Conservation (phyloP, 2,329 filamentous ascomycete species). For the Pseudogymnoascus pannorum region DNA sequence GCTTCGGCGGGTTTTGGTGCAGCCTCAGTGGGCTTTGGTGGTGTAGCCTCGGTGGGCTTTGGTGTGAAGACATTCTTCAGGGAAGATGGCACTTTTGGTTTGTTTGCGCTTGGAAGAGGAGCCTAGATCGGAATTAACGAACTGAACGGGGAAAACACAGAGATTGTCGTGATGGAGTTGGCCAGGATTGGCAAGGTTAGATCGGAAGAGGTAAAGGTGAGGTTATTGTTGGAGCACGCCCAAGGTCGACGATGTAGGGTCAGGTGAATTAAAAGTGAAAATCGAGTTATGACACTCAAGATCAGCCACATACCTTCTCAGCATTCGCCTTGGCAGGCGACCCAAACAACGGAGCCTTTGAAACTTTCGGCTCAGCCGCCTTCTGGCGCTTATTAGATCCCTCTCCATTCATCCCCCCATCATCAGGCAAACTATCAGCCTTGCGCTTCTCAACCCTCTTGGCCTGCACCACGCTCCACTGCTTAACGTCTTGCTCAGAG, state of each 20-base stretch:
- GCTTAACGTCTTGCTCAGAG: background rate
- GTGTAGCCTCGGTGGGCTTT: slow-evolving; percentile 8
- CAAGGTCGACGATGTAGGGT: background rate
- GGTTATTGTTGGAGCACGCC: background rate
- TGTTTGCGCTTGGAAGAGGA: slow-evolving; percentile 8
- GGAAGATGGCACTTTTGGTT: background rate
- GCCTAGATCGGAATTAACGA: background rate
- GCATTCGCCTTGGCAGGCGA: background rate
- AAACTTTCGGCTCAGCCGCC: background rate
- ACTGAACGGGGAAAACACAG: background rate
- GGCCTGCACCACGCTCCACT: background rate
- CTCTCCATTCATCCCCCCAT: slow-evolving; percentile 19
- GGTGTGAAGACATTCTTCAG: slow-evolving; percentile 4
- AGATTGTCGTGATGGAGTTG: background rate
- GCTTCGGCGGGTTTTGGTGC: background rate
- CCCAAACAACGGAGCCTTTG: background rate
- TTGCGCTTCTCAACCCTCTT: slow-evolving; percentile 19
- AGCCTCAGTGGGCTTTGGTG: background rate
- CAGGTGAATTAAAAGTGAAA: background rate
- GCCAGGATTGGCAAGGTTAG: background rate
- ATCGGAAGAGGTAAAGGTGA: background rate
- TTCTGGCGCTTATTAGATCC: slow-evolving; percentile 20
- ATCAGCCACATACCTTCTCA: background rate
- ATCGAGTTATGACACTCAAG: background rate
- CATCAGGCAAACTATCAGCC: slow-evolving; percentile 11